Evolutionary conservation across 2,329 filamentous ascomycete species (phyloP), one percentile per base, ranked within the genome.

Genomic region (Zymoseptoria brevis): DNA sequence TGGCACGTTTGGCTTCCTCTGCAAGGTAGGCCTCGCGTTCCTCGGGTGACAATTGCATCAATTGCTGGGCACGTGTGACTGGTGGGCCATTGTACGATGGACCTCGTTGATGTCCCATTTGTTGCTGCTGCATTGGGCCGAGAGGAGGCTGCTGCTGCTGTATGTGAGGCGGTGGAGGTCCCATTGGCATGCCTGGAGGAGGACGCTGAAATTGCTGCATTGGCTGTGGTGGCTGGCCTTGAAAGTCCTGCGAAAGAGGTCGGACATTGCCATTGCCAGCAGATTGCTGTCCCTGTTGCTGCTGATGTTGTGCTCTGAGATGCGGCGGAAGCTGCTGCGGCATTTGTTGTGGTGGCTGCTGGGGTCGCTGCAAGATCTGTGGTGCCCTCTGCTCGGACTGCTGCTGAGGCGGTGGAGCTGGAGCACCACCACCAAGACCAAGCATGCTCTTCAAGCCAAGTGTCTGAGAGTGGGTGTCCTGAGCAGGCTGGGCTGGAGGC

Each of bases 1-100:
- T 99, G 5, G 94, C 92, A 55, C 94, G 86, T 75, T 92, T 94
- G 0, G 92, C 92, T 74, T 99, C 94, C 73, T 96, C 92, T 64
- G 90, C 86, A 56, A 97, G 75, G 71, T 92, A 94, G 1, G 87
- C 86, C 2, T 86, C 84, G 71, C 90, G 90, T 64, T 97, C 90
- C 62, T 92, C 86, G 66, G 96, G 90, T 0, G 89, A 86, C 62
- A 97, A 79, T 56, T 89, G 82, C 69, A 88, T 81, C 62, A 94
- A 77, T 69, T 92, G 88, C 60, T 89, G 82, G 8, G 88, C 85
- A 67, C 89, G 86, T 13, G 87, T 75, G 75, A 88, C 76, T 73
- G 86, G 77, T 58, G 75, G 76, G 24, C 75, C 74, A 5, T 73
- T 73, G 64, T 79, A 80, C 11, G 79, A 82, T 77, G 73, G 78